Evolutionary conservation across 2,329 filamentous ascomycete genomes (phyloP).

Genomic region (Paecilomyces fulvus): DNA sequence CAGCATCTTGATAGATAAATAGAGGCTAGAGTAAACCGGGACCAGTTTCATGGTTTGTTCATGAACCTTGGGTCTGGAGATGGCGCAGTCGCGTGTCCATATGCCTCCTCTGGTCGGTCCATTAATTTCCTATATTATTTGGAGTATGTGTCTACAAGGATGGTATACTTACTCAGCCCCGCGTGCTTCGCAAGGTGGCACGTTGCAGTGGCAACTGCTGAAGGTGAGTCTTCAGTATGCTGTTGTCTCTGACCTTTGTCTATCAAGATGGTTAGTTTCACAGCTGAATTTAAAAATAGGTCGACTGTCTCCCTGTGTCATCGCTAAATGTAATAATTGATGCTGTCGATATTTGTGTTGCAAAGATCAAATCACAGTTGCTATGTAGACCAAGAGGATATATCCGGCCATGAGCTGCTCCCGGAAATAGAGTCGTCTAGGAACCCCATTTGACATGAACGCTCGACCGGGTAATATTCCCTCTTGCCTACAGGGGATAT

Average conservation of each 20-base stretch:
- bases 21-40: neutral
- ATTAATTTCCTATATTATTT: neutral
- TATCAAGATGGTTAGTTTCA: neutral
- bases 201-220: neutral
- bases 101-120: neutral
- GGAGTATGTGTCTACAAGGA: neutral
- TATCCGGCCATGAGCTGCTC: neutral
- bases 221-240: neutral
- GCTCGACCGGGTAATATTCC: no score
- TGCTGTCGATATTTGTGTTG: neutral
- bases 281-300: neutral
- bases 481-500: neutral
- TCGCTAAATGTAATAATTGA: neutral
- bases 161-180: neutral
- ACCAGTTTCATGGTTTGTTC: neutral
- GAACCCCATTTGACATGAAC: neutral
- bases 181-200: neutral
- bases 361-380: neutral
- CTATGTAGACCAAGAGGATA: neutral
- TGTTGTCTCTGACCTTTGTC: neutral
- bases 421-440: neutral
- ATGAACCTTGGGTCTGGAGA: neutral
- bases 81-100: neutral
- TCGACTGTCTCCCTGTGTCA: neutral
- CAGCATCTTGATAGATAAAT: neutral